Evolutionary conservation across 225 moss, liverwort and hornwort genomes (phyloP).

Genomic region (Anthoceros angustus): DNA sequence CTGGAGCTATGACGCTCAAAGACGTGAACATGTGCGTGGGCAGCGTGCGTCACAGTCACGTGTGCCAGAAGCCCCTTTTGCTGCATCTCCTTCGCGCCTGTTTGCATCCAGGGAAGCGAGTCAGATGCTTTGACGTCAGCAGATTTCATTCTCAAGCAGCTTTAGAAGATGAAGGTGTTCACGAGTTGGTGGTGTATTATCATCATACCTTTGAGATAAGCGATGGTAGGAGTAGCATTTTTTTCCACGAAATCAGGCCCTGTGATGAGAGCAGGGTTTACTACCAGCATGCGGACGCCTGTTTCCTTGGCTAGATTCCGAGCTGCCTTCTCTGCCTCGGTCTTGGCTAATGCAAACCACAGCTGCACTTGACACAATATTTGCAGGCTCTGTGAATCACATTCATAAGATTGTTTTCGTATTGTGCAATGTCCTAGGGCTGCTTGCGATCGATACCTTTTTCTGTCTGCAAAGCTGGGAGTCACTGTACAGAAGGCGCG

Average conservation of each 20-base stretch:
- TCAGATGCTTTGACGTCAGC: too few species aligned
- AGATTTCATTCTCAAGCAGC: too few species aligned
- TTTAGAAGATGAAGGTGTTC: too few species aligned
- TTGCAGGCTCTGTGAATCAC: too few species aligned
- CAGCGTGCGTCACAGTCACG: not conserved
- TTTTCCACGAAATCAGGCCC: not conserved
- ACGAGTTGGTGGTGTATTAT: too few species aligned
- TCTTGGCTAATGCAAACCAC: not conserved
- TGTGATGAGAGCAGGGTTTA: not conserved
- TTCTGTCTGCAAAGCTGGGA: not conserved
- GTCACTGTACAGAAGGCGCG: not conserved
- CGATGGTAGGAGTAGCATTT: not conserved
- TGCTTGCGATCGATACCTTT: not conserved
- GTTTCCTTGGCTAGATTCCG: not conserved
- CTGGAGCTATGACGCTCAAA: not conserved
- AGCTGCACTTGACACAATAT: not conserved
- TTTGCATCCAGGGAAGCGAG: not conserved
- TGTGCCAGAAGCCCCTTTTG: not conserved
- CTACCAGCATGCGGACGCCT: not conserved
- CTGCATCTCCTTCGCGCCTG: not conserved
- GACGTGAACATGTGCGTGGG: not conserved
- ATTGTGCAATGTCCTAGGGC: too few species aligned
- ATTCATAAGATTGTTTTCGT: too few species aligned
- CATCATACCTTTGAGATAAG: not conserved
- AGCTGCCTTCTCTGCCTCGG: constrained; percentile 1